Evolutionary conservation across 495 filamentous ascomycete species (phyloP), one percentile per base, ranked within the genome.

Genomic region (Xylaria intraflava): DNA sequence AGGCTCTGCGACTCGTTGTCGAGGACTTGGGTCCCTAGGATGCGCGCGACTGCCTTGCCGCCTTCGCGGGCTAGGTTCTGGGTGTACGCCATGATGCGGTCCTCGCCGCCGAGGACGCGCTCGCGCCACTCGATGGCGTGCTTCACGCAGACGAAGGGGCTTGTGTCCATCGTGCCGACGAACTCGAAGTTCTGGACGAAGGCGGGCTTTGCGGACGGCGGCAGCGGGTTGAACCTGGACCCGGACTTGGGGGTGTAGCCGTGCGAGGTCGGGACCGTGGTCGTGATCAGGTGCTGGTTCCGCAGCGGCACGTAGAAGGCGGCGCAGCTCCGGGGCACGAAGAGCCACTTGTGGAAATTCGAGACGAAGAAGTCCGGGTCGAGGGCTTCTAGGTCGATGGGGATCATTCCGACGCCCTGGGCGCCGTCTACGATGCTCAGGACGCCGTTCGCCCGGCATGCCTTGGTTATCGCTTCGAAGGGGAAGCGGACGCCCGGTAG

Each of bases 321-420:
- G 1, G 88, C 87, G 56, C 81, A 87, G 47, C 78, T 78, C 46
- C 89, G 81, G 8, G 89, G 90, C n/a, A 80, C 78, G 59, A 78
- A 86, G 11, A 94, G 79, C 90, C 90, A 95, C 72, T 92, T 95
- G 68, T 92, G 85, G 50, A 77, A 83, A 57, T 92, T 93, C 26
- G 72, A 82, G 14, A 87, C 75, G 57, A 90, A 83, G 67, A 94
- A 93, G 62, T 94, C 89, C 1, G 85, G 80, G 31, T 82, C 73
- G 17, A 90, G 65, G 30, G 60, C 65, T 5, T 67, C 64, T 40
- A 91, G 69, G 62, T 89, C 77, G 14, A 94, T 65, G 11, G 73
- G 72, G 30, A 92, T 74, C 49, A 88, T 82, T 0, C 89, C 89
- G 14, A 91, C 70, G 3, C 83, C 84, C 61, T 92, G 88, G 0